A percentile compares a stretch with the other conserved stretches of the same genome.
Evolutionary conservation across 2,329 filamentous ascomycete species (phyloP).

Genomic region (Lizonia empirigonia): DNA sequence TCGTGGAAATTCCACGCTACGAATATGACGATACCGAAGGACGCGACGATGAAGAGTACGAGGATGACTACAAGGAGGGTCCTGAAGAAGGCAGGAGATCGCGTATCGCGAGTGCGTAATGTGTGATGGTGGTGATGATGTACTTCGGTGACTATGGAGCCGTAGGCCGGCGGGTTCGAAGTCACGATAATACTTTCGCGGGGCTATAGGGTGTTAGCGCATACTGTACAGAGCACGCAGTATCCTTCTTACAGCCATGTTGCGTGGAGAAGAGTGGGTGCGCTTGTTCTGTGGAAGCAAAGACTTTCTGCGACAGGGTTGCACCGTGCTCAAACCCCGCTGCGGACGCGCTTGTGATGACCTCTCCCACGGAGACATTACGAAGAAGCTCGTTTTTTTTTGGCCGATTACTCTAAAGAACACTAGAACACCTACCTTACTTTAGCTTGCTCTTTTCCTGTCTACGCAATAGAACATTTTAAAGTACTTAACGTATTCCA

Average conservation of each 20-base stretch:
- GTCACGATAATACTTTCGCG: conserved; percentile 19
- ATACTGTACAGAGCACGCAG: background rate
- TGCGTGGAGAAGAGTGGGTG: background rate
- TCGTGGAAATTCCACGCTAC: conserved; percentile 35
- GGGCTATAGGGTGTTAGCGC: conserved; percentile 4
- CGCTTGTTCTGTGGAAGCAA: background rate
- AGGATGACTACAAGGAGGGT: conserved; percentile 19
- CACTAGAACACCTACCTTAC: too few relatives aligned
- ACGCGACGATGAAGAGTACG: conserved; percentile 19
- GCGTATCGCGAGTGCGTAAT: conserved; percentile 9
- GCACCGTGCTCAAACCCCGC: too few relatives aligned
- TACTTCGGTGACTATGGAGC: conserved; percentile 25
- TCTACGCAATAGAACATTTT: too few relatives aligned
- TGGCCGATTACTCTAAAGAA: too few relatives aligned
- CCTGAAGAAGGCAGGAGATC: conserved; percentile 21
- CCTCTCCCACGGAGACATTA: too few relatives aligned
- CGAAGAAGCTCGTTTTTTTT: too few relatives aligned
- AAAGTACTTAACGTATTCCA: too few relatives aligned
- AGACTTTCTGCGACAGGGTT: background rate
- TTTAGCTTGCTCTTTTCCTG: too few relatives aligned
- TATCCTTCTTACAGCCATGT: conserved; percentile 8
- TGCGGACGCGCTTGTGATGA: background rate
- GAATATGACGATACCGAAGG: conserved; percentile 25
- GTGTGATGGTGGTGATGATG: conserved; percentile 30
- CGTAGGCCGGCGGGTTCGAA: conserved; percentile 28